Evolutionary conservation across 352 stramenopile species (phyloP).

Genomic region (Globisporangium polare): DNA sequence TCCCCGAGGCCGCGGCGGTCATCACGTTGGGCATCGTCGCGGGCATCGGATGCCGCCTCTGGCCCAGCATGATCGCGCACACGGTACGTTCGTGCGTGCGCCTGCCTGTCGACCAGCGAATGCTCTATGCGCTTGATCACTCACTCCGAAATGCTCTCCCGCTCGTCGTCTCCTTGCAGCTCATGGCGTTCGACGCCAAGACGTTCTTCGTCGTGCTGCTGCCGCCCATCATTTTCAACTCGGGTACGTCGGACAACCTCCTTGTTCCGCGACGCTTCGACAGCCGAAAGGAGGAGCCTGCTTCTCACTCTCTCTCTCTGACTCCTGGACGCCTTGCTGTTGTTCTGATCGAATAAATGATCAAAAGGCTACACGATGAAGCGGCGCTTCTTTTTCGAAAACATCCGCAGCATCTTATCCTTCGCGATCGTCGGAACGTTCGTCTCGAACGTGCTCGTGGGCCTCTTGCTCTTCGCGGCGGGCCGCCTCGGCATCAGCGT

Average conservation of each 20-base stretch:
- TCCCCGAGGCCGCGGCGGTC: conserved; percentile 50
- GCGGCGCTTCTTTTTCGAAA: conserved; percentile 89
- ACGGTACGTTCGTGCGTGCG: conserved; percentile 21
- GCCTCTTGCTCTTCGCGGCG: conserved; percentile 68
- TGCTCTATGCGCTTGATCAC: neutral
- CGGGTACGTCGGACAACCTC: conserved; percentile 22
- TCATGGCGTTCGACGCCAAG: conserved; percentile 86
- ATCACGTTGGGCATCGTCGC: conserved; percentile 55
- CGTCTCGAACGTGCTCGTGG: conserved; percentile 85
- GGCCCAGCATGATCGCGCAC: conserved; percentile 46
- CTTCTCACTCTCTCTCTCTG: neutral
- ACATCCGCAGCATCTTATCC: conserved; percentile 87
- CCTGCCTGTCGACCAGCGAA: neutral
- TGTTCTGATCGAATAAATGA: neutral
- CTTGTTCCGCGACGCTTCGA: neutral
- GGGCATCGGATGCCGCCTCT: conserved; percentile 50
- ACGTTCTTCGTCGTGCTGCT: conserved; percentile 93
- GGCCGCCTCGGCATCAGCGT: conserved; percentile 56
- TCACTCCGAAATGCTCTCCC: neutral
- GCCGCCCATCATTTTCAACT: conserved; percentile 95
- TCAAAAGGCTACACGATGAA: conserved; percentile 85
- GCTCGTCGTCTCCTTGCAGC: conserved; percentile 17
- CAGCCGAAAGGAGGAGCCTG: neutral
- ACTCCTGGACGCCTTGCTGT: neutral
- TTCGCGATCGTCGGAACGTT: conserved; percentile 90